These are phyloP conservation scores for Sarocladiaceae sp. DNA, from an alignment of 2,329 filamentous ascomycete genomes.

Conservation along the genomic window DNA sequence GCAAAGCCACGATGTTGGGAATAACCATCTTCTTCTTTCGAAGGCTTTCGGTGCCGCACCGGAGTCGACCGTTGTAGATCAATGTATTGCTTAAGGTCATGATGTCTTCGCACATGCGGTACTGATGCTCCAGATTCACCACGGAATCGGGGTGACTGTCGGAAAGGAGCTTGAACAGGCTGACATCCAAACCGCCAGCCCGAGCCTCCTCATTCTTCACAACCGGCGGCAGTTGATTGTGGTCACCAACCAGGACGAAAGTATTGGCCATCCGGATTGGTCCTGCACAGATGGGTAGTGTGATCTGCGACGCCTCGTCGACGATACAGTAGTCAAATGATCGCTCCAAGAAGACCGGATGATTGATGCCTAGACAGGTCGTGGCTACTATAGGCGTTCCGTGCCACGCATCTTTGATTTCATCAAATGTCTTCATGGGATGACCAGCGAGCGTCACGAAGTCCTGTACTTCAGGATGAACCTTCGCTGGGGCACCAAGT, in stretches of 20 bases:
- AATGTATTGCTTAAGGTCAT: conserved; percentile 90
- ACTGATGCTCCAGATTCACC: conserved; percentile 89
- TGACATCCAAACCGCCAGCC: conserved; percentile 81
- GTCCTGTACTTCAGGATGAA: conserved; percentile 79
- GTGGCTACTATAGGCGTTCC: conserved; percentile 86
- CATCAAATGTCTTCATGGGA: conserved; percentile 70
- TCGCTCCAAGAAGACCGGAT: conserved; percentile 79
- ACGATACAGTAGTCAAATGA: conserved; percentile 98
- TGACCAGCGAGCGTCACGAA: conserved; percentile 76
- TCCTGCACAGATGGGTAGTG: conserved; percentile 85
- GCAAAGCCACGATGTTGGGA: conserved; percentile 57
- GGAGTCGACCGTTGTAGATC: conserved; percentile 85
- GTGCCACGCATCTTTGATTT: conserved; percentile 78
- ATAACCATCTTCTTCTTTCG: conserved; percentile 63
- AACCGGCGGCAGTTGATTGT: conserved; percentile 89
- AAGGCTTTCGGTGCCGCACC: conserved; percentile 77
- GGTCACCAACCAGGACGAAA: conserved; percentile 93
- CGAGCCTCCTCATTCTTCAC: conserved; percentile 88
- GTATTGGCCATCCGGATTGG: conserved; percentile 88
- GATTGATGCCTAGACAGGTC: conserved; percentile 87
- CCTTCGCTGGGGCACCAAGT: conserved; percentile 77
- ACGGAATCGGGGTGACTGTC: conserved; percentile 83
- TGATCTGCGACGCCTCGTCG: conserved; percentile 96
- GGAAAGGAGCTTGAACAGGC: conserved; percentile 87
- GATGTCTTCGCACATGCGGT: conserved; percentile 96